Percentiles rank a stretch among this genome's conserved stretches.
phyloP scores from a whole-genome alignment of 768 basidiomycete genomes.

The Ramaria sp. region DNA sequence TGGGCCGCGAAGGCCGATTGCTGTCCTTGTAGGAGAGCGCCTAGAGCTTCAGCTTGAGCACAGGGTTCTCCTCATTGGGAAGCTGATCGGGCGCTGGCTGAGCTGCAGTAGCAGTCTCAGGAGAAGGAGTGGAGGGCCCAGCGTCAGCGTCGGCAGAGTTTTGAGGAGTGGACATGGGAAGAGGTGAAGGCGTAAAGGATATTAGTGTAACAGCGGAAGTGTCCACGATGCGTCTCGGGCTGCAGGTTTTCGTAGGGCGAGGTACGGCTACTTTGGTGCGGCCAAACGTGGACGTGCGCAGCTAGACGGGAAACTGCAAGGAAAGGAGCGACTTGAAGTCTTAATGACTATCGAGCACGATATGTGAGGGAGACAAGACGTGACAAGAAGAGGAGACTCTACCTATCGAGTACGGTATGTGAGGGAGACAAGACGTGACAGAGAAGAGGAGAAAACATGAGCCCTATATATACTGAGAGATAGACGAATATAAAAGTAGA shows the following conservation, averaged over 20 bases:
- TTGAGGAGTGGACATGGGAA: neutral
- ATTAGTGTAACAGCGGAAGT: neutral
- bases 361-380: too few species aligned
- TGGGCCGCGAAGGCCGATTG: neutral
- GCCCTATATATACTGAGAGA: too few species aligned
- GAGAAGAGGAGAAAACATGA: too few species aligned
- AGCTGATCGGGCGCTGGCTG: too few species aligned
- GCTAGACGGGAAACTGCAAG: neutral
- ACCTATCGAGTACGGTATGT: neutral
- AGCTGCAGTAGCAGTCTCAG: neutral
- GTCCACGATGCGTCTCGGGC: neutral
- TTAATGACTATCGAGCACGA: too few species aligned
- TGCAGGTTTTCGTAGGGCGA: neutral
- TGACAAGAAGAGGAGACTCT: neutral
- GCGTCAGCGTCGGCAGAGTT: neutral
- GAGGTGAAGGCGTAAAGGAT: neutral
- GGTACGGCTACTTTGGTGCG: neutral
- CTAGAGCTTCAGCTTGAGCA: neutral
- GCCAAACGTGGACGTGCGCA: neutral
- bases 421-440: too few species aligned
- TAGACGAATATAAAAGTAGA: too few species aligned
- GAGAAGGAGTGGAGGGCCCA: neutral
- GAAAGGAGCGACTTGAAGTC: too few species aligned
- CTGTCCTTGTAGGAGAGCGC: neutral
- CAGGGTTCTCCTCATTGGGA: neutral